Percentiles rank a stretch among this genome's conserved stretches.
phyloP scores from a whole-genome alignment of 2,329 filamentous ascomycete genomes.

The Xylariaceae sp. region DNA sequence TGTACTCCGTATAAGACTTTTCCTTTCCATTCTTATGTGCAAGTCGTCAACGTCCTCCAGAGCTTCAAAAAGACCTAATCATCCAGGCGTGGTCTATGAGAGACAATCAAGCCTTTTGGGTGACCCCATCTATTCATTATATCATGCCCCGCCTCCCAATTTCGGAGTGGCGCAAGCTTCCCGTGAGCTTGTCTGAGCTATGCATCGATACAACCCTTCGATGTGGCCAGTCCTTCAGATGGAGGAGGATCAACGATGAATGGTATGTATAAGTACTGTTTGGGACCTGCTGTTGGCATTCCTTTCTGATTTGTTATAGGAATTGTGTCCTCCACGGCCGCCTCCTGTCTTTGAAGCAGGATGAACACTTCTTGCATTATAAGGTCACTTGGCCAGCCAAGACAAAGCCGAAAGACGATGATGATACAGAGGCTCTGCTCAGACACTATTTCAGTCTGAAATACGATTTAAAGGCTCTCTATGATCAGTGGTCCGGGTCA shows the following conservation, averaged over 20 bases:
- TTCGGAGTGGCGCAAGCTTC: constrained; percentile 84
- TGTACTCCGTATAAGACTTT: neutral
- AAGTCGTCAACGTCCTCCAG: no score
- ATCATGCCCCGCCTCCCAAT: constrained; percentile 43
- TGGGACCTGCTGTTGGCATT: neutral
- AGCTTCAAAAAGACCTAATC: no score
- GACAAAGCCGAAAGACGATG: constrained; percentile 37
- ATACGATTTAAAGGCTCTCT: constrained; percentile 71
- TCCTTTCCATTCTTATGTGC: neutral
- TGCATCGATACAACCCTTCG: constrained; percentile 92
- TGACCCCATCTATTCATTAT: neutral
- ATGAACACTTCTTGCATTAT: constrained; percentile 74
- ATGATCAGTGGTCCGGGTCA: constrained; percentile 78
- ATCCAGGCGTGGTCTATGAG: neutral
- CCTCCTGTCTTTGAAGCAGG: constrained; percentile 80
- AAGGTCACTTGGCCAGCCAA: constrained; percentile 58
- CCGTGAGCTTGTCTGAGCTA: constrained; percentile 76
- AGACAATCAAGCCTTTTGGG: neutral
- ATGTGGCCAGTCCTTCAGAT: constrained; percentile 95
- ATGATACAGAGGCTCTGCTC: constrained; percentile 71
- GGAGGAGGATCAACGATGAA: constrained; percentile 79
- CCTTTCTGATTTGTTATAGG: constrained; percentile 38
- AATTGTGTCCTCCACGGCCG: constrained; percentile 82
- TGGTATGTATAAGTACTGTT: constrained; percentile 65
- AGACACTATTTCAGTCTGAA: constrained; percentile 83